These are phyloP conservation scores for Penicillium crustosum DNA, from an alignment of 2,329 filamentous ascomycete genomes.

Conservation along the genomic window DNA sequence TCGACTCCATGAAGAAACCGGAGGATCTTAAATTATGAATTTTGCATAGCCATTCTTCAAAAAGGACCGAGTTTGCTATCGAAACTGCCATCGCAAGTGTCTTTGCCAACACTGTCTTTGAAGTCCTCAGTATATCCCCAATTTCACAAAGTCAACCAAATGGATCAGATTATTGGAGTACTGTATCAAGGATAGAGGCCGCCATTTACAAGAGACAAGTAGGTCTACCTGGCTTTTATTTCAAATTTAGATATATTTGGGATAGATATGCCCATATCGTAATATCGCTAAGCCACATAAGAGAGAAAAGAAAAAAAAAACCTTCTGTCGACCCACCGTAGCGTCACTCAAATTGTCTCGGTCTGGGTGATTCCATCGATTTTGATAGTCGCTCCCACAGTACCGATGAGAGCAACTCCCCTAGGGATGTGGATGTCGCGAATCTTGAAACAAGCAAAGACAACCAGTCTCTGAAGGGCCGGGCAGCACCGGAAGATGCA, in stretches of 20 bases:
- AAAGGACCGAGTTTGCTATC: no score
- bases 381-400: conserved; percentile 20
- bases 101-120: no score
- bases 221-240: neutral
- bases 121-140: no score
- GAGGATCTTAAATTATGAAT: no score
- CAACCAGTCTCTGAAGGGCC: conserved; percentile 54
- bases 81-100: no score
- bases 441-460: conserved; percentile 64
- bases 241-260: neutral
- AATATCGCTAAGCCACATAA: neutral
- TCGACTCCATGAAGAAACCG: no score
- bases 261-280: neutral
- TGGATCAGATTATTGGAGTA: neutral
- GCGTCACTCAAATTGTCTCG: conserved; percentile 6
- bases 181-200: neutral
- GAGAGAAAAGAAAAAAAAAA: neutral
- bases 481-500: conserved; percentile 50
- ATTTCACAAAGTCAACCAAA: no score
- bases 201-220: neutral
- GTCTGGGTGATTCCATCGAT: conserved; percentile 17
- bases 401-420: conserved; percentile 60
- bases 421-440: conserved; percentile 56
- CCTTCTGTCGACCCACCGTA: neutral
- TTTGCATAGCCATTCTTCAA: no score